A percentile compares a stretch with the other conserved stretches of the same genome.
These are phyloP conservation scores for Trifolium repens DNA, from an alignment of 306 rosid genomes.

Conservation along the genomic window DNA sequence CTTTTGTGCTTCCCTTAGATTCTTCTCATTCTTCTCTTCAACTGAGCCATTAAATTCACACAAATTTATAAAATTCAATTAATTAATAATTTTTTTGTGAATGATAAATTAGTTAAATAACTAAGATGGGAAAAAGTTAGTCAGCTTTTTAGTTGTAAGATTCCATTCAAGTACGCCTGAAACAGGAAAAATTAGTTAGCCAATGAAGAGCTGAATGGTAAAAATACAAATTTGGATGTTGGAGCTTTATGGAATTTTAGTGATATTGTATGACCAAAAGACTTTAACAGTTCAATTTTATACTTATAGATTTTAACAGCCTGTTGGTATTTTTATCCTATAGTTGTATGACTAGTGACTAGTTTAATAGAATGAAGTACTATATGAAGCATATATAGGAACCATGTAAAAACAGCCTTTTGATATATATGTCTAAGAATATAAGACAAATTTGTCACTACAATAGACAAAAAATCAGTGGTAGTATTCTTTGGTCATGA, in stretches of 20 bases:
- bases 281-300: not conserved
- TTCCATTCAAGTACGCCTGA: conserved; percentile 41
- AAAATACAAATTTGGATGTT: conserved; percentile 26
- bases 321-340: not conserved
- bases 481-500: not conserved
- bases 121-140: conserved; percentile 27
- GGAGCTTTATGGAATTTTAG: conserved; percentile 31
- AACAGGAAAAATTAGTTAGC: conserved; percentile 43
- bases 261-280: conserved; percentile 12
- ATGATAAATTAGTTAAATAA: conserved; percentile 15
- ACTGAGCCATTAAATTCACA: conserved; percentile 19
- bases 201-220: conserved; percentile 28
- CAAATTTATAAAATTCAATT: not conserved
- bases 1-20: conserved; percentile 56
- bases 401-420: conserved; percentile 9
- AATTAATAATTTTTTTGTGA: conserved; percentile 1
- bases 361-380: not conserved
- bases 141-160: conserved; percentile 46
- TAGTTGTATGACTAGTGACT: not conserved
- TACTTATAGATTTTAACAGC: not conserved
- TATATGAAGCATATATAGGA: conserved; percentile 6
- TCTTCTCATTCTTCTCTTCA: conserved; percentile 56
- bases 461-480: not conserved
- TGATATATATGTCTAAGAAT: not conserved
- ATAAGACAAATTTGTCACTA: not conserved